Evolutionary conservation across 2,329 filamentous ascomycete species (phyloP).

Genomic region (Diplodia corticola): DNA sequence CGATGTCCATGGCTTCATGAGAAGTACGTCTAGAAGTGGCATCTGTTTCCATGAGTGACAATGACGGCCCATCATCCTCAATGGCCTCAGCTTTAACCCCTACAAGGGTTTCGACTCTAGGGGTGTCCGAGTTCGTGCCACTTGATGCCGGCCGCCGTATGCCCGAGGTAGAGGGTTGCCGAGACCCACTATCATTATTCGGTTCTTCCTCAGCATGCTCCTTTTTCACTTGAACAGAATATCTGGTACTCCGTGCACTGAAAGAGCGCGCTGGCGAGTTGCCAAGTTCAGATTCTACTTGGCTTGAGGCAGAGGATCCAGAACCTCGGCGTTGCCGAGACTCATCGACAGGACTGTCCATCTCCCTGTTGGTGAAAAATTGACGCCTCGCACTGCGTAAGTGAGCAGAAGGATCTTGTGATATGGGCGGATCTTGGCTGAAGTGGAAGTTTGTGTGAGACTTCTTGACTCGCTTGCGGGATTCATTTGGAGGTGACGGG

Average conservation of each 20-base stretch:
- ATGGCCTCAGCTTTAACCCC: neutral
- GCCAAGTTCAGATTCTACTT: neutral
- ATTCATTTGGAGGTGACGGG: neutral
- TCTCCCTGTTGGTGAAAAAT: neutral
- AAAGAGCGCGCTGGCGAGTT: neutral
- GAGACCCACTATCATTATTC: neutral
- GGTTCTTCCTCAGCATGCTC: neutral
- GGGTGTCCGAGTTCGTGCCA: neutral
- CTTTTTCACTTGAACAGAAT: neutral
- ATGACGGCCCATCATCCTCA: neutral
- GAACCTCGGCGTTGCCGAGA: slow-evolving; percentile 21
- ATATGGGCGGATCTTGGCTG: slow-evolving; percentile 21
- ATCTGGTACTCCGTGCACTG: neutral
- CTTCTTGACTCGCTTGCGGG: slow-evolving; percentile 7
- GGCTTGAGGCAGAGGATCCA: neutral
- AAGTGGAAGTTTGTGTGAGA: slow-evolving; percentile 9
- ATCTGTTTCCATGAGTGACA: neutral
- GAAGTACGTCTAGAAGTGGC: neutral
- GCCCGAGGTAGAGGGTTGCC: neutral
- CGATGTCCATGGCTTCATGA: slow-evolving; percentile 9
- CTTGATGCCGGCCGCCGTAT: neutral
- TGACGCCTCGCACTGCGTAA: slow-evolving; percentile 11
- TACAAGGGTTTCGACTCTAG: slow-evolving; percentile 11
- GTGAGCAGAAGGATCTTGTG: slow-evolving; percentile 1
- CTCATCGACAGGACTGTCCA: neutral